These are phyloP conservation scores for Sclerotinia trifoliorum DNA, from an alignment of 2,329 filamentous ascomycete species.

Conservation along the genomic window DNA sequence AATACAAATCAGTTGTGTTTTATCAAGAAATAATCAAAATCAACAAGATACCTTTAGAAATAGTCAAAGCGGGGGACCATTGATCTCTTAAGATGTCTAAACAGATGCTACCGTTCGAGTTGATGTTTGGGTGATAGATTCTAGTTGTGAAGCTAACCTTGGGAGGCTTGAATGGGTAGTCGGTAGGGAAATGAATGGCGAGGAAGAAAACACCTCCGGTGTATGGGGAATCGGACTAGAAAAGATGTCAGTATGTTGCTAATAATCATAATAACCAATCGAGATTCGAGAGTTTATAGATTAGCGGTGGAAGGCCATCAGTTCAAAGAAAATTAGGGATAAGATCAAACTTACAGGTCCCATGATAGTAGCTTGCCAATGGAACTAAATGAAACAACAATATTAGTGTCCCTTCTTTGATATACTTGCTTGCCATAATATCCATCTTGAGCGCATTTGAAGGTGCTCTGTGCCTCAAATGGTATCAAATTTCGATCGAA, in stretches of 20 bases:
- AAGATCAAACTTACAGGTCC: constrained; percentile 74
- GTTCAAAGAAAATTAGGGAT: constrained; percentile 26
- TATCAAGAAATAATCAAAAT: neutral
- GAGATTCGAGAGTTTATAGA: constrained; percentile 26
- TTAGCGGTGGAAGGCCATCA: constrained; percentile 12
- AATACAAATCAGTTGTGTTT: constrained; percentile 15
- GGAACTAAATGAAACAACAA: constrained; percentile 63
- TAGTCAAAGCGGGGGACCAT: constrained; percentile 97
- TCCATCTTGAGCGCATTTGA: constrained; percentile 32
- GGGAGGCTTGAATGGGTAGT: constrained; percentile 99
- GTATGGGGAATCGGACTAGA: constrained; percentile 69
- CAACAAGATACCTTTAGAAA: constrained; percentile 79
- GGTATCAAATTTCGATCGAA: constrained; percentile 11
- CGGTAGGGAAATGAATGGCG: constrained; percentile 97
- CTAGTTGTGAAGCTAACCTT: constrained; percentile 99
- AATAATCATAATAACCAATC: constrained; percentile 6
- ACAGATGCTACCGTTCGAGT: constrained; percentile 98
- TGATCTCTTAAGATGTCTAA: constrained; percentile 97
- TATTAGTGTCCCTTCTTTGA: constrained; percentile 39
- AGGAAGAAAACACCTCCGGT: constrained; percentile 99
- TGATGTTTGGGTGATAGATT: constrained; percentile 99
- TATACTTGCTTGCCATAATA: constrained; percentile 14
- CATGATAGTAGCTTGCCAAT: constrained; percentile 99
- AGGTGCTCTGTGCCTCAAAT: constrained; percentile 28
- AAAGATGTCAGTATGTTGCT: constrained; percentile 3